Base-by-base conservation (phyloP, 305 asterid species). In the Petunia hybrid region DNA sequence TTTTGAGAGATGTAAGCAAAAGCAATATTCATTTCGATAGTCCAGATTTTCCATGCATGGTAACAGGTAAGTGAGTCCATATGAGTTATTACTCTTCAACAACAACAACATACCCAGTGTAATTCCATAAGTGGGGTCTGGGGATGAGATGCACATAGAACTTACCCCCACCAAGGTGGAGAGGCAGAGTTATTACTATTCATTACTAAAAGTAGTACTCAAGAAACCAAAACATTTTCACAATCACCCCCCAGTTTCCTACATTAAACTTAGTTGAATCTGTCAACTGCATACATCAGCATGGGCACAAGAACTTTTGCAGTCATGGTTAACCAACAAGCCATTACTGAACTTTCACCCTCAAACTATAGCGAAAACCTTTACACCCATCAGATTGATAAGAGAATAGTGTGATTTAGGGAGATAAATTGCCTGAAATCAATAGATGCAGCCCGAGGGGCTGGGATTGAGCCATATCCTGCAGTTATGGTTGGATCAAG, bases 381-480 rank as follows among this genome's bases (percentile, higher is more conserved):
- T 51, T 51, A 51, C 38, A 13, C 63, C 46, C 43, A 48, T 73
- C 16, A 73, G 13, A 8, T 51, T 13, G 61, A 4, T 61, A 42
- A 46, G 31, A 46, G 75, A 31, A 38, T 8, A 38, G 59, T 40
- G 5, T 1, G 10, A 46, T 62, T 78, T 56, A 61, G 78, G 70
- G 61, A 77, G 80, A 83, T 43, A 56, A 53, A 85, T 82, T 82
- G 87, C 97, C 97, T 87, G 91, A 91, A 92, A 88, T 91, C 97
- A 83, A 90, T 86, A 74, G 88, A 73, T 83, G 88, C 83, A 77
- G 90, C 87, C 71, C 91, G 91, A 66, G 92, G 88, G 83, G 89
- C 89, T 45, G 92, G 93, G 59, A 87, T 79, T 55, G 89, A 87
- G 81, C 93, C 96, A 87, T 91, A 93, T 89, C 89, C 91, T 39